These are phyloP conservation scores for Naumovozyma baii DNA, from an alignment of 805 yeast genomes.

Conservation along the genomic window DNA sequence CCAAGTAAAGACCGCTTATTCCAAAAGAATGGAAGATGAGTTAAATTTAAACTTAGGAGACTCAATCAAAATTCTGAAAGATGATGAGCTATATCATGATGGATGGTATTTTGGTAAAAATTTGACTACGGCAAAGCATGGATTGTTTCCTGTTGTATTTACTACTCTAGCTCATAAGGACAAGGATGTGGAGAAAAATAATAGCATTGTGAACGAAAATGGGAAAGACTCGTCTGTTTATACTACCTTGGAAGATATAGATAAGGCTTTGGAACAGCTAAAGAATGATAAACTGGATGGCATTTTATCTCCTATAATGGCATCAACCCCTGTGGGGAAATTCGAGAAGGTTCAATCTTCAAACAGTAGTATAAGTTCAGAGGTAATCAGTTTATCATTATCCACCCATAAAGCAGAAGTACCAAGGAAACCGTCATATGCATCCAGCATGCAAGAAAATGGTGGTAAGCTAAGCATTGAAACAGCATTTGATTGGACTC, in stretches of 20 bases:
- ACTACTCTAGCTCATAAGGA: not conserved
- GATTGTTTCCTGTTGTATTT: conserved; percentile 83
- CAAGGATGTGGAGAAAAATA: not conserved
- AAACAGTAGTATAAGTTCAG: not conserved
- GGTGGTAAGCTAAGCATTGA: not conserved
- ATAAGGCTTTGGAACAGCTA: conserved; percentile 57
- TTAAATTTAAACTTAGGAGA: conserved; percentile 72
- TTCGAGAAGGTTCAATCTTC: not conserved
- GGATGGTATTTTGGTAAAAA: conserved; percentile 95
- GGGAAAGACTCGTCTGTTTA: conserved; percentile 24
- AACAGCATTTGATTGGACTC: conserved; percentile 60
- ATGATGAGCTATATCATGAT: conserved; percentile 86
- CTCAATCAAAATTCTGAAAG: conserved; percentile 76
- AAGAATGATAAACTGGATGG: conserved; percentile 28
- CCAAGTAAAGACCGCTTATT: conserved; percentile 32
- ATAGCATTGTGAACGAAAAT: not conserved
- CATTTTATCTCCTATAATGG: not conserved
- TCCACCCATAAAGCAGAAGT: not conserved
- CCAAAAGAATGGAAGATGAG: conserved; percentile 84
- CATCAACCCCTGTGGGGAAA: not conserved
- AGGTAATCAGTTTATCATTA: not conserved
- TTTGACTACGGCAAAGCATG: conserved; percentile 58
- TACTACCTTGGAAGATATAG: conserved; percentile 58
- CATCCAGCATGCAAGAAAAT: not conserved
- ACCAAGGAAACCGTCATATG: not conserved